Conservation (phyloP, 2,329 filamentous ascomycete genomes). For the Emmonsia crescens region DNA sequence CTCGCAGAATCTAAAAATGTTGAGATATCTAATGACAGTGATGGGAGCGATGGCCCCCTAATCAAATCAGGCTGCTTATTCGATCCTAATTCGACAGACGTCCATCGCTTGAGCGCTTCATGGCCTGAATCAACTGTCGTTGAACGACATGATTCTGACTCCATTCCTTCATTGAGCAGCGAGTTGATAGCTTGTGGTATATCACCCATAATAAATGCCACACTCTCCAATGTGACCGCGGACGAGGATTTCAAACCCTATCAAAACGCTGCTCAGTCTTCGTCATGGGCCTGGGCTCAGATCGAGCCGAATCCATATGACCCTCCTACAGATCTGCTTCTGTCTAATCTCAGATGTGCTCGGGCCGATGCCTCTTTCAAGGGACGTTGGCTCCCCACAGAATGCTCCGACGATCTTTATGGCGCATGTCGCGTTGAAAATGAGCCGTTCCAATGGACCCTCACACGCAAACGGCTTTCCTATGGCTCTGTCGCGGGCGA, state of each 20-base stretch:
- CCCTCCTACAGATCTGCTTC: constrained; percentile 12
- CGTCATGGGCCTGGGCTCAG: constrained; percentile 51
- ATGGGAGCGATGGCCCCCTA: constrained; percentile 26
- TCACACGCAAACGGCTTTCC: constrained; percentile 34
- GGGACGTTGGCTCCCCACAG: constrained; percentile 48
- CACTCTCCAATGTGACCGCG: constrained; percentile 43
- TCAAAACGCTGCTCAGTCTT: constrained; percentile 39
- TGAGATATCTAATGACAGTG: constrained; percentile 18
- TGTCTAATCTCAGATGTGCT: constrained; percentile 44
- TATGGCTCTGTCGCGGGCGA: constrained; percentile 36
- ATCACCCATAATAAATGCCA: constrained; percentile 48
- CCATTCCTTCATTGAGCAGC: constrained; percentile 25
- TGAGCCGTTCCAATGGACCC: constrained; percentile 48
- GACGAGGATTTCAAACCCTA: constrained; percentile 38
- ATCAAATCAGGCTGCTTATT: constrained; percentile 47
- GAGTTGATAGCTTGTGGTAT: constrained; percentile 48
- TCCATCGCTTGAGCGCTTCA: constrained; percentile 42
- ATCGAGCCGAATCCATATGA: constrained; percentile 38
- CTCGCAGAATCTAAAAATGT: constrained; percentile 31
- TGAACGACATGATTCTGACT: constrained; percentile 17
- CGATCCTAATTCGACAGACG: constrained; percentile 26
- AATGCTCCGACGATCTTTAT: constrained; percentile 43
- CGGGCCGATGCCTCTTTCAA: constrained; percentile 37
- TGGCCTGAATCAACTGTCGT: constrained; percentile 36
- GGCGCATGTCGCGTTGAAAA: constrained; percentile 46